Evolutionary conservation across 1,284 basidiomycete species (phyloP).

Genomic region (Exobasidium cylindrosporum): DNA sequence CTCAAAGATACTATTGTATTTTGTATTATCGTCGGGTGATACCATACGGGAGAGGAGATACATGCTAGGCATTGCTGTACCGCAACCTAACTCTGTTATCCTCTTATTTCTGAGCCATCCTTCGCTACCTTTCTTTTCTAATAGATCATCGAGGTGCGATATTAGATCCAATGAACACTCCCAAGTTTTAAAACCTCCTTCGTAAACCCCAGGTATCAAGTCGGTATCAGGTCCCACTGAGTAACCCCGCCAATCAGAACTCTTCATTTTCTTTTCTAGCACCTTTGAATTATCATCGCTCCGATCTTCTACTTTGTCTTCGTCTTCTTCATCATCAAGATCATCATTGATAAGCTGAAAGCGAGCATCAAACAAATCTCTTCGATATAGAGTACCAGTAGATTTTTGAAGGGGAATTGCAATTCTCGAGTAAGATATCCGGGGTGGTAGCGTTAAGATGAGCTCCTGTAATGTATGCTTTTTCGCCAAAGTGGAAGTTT

Average conservation of each 20-base stretch:
- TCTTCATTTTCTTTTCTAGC: slow-evolving; percentile 37
- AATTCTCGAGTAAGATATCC: slow-evolving; percentile 50
- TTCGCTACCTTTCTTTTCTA: background rate
- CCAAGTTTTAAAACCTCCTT: slow-evolving; percentile 97
- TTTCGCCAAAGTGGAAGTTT: background rate
- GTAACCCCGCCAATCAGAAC: background rate
- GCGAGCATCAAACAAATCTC: slow-evolving; percentile 89
- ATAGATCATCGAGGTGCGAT: slow-evolving; percentile 26
- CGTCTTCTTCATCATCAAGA: slow-evolving; percentile 32
- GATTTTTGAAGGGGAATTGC: slow-evolving; percentile 22
- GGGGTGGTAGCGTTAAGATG: slow-evolving; percentile 36
- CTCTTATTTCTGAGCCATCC: background rate
- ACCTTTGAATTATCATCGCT: background rate
- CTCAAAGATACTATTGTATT: slow-evolving; percentile 65
- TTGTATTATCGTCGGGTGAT: slow-evolving; percentile 19
- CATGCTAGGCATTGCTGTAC: slow-evolving; percentile 79
- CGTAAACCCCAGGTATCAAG: slow-evolving; percentile 85
- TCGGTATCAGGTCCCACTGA: slow-evolving; percentile 71
- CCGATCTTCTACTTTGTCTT: background rate
- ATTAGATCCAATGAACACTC: slow-evolving; percentile 87
- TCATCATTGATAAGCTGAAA: slow-evolving; percentile 71
- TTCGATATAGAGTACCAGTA: slow-evolving; percentile 62
- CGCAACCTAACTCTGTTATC: slow-evolving; percentile 74
- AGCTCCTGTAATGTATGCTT: background rate
- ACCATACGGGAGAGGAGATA: slow-evolving; percentile 70